Conservation (phyloP, 2,329 filamentous ascomycete genomes). For the Akanthomyces lecanii region DNA sequence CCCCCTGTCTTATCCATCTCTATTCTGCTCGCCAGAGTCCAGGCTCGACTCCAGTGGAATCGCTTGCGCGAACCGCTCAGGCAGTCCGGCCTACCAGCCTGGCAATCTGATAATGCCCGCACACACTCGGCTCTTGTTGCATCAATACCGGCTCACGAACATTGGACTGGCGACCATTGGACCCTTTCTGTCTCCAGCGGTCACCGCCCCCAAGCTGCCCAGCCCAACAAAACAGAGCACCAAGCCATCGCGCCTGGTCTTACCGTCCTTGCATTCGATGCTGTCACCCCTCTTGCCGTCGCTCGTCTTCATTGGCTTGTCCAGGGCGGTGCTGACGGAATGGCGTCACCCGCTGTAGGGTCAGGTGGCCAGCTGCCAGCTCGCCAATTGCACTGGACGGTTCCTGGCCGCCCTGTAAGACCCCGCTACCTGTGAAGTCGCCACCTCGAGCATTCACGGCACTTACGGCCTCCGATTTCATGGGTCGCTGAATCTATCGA, state of each 20-base stretch:
- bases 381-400: background rate
- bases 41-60: background rate
- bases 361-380: background rate
- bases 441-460: background rate
- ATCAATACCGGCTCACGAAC: background rate
- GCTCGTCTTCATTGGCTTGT: background rate
- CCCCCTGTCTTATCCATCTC: background rate
- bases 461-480: too few relatives aligned
- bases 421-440: background rate
- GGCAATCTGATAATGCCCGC: background rate
- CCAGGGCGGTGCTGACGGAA: conserved; percentile 2
- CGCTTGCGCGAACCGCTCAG: background rate
- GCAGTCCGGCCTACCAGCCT: background rate
- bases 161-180: background rate
- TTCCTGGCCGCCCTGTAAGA: background rate
- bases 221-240: background rate
- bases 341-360: conserved; percentile 10
- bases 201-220: background rate
- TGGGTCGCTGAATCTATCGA: too few relatives aligned
- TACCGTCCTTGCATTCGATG: background rate
- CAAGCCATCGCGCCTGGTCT: background rate
- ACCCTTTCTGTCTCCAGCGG: background rate
- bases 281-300: background rate
- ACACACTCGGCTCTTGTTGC: background rate
- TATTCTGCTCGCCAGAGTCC: background rate